Percentiles rank a stretch among this genome's conserved stretches.
These are phyloP conservation scores for Cercospora nicotianae DNA, from an alignment of 2,329 filamentous ascomycete genomes.

Conservation along the genomic window DNA sequence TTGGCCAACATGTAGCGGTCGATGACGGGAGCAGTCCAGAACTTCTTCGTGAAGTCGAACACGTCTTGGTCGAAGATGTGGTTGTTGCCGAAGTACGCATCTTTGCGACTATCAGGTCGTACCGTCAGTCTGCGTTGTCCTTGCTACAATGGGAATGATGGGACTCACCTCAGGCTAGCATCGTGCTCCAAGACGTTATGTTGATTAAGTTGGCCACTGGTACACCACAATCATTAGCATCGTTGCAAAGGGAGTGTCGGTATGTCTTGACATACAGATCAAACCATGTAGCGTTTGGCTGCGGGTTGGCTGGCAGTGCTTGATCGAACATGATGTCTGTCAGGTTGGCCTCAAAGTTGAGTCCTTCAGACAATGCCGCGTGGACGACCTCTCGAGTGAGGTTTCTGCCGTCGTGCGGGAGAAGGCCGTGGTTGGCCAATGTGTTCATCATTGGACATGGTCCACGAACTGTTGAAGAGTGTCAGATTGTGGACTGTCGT, in stretches of 20 bases:
- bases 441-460: constrained; percentile 20
- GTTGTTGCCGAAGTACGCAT: constrained; percentile 54
- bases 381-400: constrained; percentile 23
- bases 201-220: constrained; percentile 16
- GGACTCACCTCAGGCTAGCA: constrained; percentile 17
- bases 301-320: constrained; percentile 26
- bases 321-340: constrained; percentile 25
- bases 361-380: constrained; percentile 21
- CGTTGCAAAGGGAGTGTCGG: background rate
- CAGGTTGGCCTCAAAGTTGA: constrained; percentile 26
- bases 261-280: constrained; percentile 16
- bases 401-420: constrained; percentile 27
- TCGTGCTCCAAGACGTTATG: constrained; percentile 29
- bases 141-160: too few species aligned
- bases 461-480: background rate
- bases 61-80: constrained; percentile 55
- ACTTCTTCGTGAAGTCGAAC: constrained; percentile 49
- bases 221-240: background rate
- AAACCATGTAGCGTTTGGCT: constrained; percentile 28
- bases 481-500: background rate
- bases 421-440: constrained; percentile 28
- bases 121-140: background rate
- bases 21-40: constrained; percentile 50
- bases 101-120: constrained; percentile 25
- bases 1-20: constrained; percentile 48